Base-by-base conservation (phyloP, 176 grass and related monocot species). In the Oryza punctata region DNA sequence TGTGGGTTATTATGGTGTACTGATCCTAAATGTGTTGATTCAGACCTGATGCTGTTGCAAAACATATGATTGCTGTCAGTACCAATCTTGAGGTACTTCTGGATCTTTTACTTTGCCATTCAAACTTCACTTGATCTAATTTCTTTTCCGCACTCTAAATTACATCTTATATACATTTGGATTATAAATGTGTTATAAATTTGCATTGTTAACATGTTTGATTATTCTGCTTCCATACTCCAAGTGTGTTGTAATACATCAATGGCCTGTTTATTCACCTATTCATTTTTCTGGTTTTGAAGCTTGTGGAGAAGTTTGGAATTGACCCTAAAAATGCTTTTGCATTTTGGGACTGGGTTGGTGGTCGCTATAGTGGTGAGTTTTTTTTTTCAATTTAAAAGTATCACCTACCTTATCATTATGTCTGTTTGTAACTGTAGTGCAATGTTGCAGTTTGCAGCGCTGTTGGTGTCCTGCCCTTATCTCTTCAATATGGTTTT, bases 261-360 rank as follows among this genome's bases (percentile, higher is more conserved):
- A 19, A 60, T 14, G 3, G 37, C 15, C 29, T 54, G 50, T 54
- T 49, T 25, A 46, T 83, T 79, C 27, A 66, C 33, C 27, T 71
- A 3, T 76, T 35, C 50, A 25, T 74, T 78, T 86, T 89, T 89
- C 70, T 88, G 9, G 72, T 85, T 65, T 68, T 33, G 76, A 84
- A 94, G 96, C 93, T 99, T 91, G 93, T 99, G 57, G 86, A 99
- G 82, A 81, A 94, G 76, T 99, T 99, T 29, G 93, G 93, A 77
- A 99, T 99, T 12, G 91, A 99, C 79, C 93, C 96, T 83, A 92
- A 88, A 80, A 99, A 99, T 84, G 87, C 93, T 64, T 96, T 99
- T 93, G 96, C 91, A 78, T 99, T 99, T 64, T 99, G 93, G 93
- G 96, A 99, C 85, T 99, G 96, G 96, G 96, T 99, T 90, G 96